Evolutionary conservation across 2,329 filamentous ascomycete species (phyloP).

Genomic region (Aspergillus melleus): DNA sequence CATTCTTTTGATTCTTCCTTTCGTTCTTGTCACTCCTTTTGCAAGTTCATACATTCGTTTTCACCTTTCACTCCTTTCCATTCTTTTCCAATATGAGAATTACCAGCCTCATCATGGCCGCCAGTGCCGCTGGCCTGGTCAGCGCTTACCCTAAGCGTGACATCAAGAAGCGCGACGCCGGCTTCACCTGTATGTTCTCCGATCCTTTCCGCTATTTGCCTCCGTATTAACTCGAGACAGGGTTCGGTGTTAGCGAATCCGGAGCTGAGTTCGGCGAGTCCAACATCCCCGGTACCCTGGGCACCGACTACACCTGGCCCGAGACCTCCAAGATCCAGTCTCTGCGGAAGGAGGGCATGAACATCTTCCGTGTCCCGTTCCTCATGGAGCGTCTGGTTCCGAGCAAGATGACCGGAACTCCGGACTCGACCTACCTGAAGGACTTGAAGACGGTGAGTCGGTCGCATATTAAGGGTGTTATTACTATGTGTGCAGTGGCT

Average conservation of each 20-base stretch:
- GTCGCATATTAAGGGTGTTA: not conserved
- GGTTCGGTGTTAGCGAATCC: slow-evolving; percentile 56
- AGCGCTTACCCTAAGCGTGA: slow-evolving; percentile 25
- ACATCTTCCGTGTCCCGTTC: slow-evolving; percentile 59
- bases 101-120: slow-evolving; percentile 29
- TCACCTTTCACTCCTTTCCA: not conserved
- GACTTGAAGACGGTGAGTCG: slow-evolving; percentile 34
- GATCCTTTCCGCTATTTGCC: not conserved
- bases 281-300: slow-evolving; percentile 56
- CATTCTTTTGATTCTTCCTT: not conserved
- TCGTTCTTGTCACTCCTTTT: not conserved
- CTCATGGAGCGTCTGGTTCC: slow-evolving; percentile 57
- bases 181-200: slow-evolving; percentile 25
- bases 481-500: not conserved
- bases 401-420: slow-evolving; percentile 42
- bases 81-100: slow-evolving; percentile 32
- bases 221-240: slow-evolving; percentile 10
- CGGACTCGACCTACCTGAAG: slow-evolving; percentile 45
- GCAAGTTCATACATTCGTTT: not conserved
- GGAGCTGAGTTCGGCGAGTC: slow-evolving; percentile 65
- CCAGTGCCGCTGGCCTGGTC: slow-evolving; percentile 29
- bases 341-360: slow-evolving; percentile 55
- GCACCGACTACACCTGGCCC: slow-evolving; percentile 65
- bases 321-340: slow-evolving; percentile 52
- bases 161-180: slow-evolving; percentile 27